Evolutionary conservation across 2,329 filamentous ascomycete genomes (phyloP), one percentile per base, ranked within the genome.

Genomic region (Botryotinia calthae): DNA sequence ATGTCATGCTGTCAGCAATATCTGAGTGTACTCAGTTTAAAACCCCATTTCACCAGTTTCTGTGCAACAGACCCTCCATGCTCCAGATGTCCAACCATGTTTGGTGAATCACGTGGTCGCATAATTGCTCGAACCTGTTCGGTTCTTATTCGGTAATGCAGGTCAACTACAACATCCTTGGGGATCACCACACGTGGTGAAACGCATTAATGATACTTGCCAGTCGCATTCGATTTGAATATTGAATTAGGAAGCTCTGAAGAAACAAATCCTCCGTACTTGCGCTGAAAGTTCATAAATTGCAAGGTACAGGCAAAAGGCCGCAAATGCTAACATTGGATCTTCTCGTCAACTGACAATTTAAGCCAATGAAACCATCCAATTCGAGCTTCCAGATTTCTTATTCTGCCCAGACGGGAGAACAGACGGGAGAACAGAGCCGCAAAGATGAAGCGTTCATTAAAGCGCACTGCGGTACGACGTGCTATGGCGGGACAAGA

Each of bases 361-460:
- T 25, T 7, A 25, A 40, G 28, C 46, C 46, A 66, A 71, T 71
- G 61, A 2, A 31, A 71, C 9, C 40, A 51, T 48, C 58, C 40
- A 48, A 40, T 68, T 44, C 18, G 37, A 28, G 22, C 28, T 28
- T 42, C 14, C 59, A n/a, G 31, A 59, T n/a, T 51, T 28, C 22
- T 22, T 34, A n/a, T 16, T n/a, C 22, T 25, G 18, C 12, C 25
- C 25, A 42, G 25, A 64, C 31, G 42, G 28, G 34, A 25, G 7
- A 22, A 34, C 25, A 31, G 16, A 64, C 28, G 42, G 28, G 59
- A 48, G 16, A 40, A 44, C 10, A 73, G 34, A 59, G 62, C 16
- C 46, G 66, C 56, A 59, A 74, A 48, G 44, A 76, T 76, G 73
- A 73, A 74, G 48, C 64, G 72, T 34, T 48, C 66, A 71, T n/a